Evolutionary conservation across 2,329 filamentous ascomycete species (phyloP).

Genomic region (Fusarium denticulatum): DNA sequence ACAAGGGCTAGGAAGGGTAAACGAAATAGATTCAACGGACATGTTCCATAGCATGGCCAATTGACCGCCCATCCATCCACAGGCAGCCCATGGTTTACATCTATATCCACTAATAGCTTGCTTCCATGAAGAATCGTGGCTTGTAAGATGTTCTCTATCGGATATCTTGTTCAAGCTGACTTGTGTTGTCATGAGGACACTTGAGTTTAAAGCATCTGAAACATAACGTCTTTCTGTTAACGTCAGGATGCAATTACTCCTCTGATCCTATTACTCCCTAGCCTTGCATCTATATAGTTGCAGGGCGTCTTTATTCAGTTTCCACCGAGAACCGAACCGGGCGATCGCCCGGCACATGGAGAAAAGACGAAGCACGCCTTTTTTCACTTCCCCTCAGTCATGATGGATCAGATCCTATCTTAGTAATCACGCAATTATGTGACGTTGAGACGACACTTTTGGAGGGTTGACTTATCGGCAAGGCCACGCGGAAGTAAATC

Average conservation of each 20-base stretch:
- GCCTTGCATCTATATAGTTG: slow-evolving; percentile 27
- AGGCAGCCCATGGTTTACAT: slow-evolving; percentile 8
- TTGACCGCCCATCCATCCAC: slow-evolving; percentile 20
- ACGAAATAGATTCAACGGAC: slow-evolving; percentile 22
- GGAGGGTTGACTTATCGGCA: neutral
- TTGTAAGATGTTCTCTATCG: neutral
- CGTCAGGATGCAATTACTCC: neutral
- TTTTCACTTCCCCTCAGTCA: slow-evolving; percentile 31
- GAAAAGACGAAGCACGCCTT: slow-evolving; percentile 1
- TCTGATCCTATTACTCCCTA: slow-evolving; percentile 1
- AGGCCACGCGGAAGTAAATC: neutral
- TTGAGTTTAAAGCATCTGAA: neutral
- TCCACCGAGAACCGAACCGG: slow-evolving; percentile 17
- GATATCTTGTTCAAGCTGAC: neutral
- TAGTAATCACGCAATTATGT: slow-evolving; percentile 37
- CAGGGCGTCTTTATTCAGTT: neutral
- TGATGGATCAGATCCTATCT: slow-evolving; percentile 27
- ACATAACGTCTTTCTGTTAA: neutral
- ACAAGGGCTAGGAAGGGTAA: neutral
- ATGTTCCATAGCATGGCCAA: slow-evolving; percentile 28
- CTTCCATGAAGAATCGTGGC: neutral
- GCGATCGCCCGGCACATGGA: slow-evolving; percentile 42
- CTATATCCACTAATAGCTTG: slow-evolving; percentile 6
- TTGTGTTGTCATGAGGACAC: neutral
- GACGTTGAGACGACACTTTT: slow-evolving; percentile 13